Evolutionary conservation across 2,329 filamentous ascomycete species (phyloP).

Genomic region (Fusarium bulbicola): DNA sequence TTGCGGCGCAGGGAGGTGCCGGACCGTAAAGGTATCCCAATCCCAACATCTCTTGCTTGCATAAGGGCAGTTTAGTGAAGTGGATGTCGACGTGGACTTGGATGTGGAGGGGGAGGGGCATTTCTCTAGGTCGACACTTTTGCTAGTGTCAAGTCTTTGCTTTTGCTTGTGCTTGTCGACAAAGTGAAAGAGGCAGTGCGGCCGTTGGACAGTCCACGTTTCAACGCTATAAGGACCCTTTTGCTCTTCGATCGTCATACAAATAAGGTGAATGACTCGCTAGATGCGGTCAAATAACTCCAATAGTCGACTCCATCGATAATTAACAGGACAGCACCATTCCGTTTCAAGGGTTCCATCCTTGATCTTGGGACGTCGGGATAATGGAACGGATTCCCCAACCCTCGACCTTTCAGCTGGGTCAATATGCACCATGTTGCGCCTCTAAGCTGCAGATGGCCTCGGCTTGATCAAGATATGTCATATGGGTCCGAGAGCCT

Average conservation of each 20-base stretch:
- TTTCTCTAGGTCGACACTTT: not conserved
- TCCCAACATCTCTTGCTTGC: slow-evolving; percentile 6
- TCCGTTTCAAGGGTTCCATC: slow-evolving; percentile 18
- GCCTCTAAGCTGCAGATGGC: slow-evolving; percentile 34
- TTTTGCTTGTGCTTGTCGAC: slow-evolving; percentile 14
- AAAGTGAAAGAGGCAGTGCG: slow-evolving; percentile 8
- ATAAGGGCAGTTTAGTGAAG: not conserved
- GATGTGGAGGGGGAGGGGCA: not conserved
- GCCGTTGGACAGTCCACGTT: slow-evolving; percentile 17
- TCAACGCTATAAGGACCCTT: not conserved
- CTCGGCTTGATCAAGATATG: slow-evolving; percentile 26
- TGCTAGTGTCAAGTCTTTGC: not conserved
- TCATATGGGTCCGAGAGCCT: slow-evolving; percentile 30
- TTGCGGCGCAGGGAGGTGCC: slow-evolving; percentile 32
- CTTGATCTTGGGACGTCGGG: slow-evolving; percentile 5
- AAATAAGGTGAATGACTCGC: slow-evolving; percentile 24
- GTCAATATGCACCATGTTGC: slow-evolving; percentile 30
- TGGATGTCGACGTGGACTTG: not conserved
- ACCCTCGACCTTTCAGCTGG: slow-evolving; percentile 35
- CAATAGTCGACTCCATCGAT: not conserved
- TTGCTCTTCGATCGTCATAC: not conserved
- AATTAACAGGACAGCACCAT: not conserved
- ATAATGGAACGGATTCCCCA: slow-evolving; percentile 9
- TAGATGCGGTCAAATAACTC: not conserved
- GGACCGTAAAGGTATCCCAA: not conserved